Conservation (phyloP, 257 asterid species). For the Dorcoceras hygrometricum region DNA sequence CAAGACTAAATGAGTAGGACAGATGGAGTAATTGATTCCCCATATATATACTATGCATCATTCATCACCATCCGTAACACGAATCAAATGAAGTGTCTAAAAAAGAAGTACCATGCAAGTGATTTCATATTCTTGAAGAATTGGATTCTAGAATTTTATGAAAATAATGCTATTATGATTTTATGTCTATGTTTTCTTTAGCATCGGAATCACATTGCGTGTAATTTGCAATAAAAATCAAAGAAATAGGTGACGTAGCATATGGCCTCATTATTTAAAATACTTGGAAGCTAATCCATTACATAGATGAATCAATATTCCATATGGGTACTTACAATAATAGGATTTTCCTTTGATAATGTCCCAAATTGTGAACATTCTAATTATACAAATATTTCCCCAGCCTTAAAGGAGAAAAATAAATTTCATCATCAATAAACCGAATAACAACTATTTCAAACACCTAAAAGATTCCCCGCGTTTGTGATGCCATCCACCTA, state of each 20-base stretch:
- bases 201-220: neutral
- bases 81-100: no score
- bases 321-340: neutral
- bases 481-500: slow-evolving; percentile 18
- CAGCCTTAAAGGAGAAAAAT: slow-evolving; percentile 16
- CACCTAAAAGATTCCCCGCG: slow-evolving; percentile 35
- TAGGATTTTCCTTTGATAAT: slow-evolving; percentile 2
- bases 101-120: neutral
- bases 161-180: neutral
- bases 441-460: slow-evolving; percentile 23
- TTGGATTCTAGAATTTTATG: neutral
- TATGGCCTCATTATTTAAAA: neutral
- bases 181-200: neutral
- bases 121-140: neutral
- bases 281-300: no score
- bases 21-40: no score
- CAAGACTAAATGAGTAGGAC: no score
- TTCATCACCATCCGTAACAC: no score
- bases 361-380: slow-evolving; percentile 21
- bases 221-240: neutral
- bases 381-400: slow-evolving; percentile 24
- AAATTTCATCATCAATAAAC: slow-evolving; percentile 22
- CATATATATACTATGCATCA: no score
- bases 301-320: no score
- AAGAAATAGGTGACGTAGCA: neutral